Evolutionary conservation across 768 basidiomycete genomes (phyloP).

Genomic region (Podaxis rugospora): DNA sequence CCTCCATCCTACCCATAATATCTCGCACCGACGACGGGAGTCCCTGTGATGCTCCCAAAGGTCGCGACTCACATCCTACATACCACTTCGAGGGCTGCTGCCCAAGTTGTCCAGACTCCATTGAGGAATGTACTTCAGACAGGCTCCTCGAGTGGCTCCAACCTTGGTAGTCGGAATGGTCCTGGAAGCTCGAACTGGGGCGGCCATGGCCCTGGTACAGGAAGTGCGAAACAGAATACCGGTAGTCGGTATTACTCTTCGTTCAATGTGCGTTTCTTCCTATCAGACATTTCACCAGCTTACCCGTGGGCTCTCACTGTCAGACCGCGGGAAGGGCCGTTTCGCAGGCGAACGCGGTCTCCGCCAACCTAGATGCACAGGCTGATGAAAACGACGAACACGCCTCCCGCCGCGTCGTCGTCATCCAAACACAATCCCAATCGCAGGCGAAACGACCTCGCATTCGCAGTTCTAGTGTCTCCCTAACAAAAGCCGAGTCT

Average conservation of each 20-base stretch:
- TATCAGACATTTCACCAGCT: not conserved
- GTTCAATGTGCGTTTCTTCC: conserved; percentile 44
- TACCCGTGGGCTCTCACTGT: not conserved
- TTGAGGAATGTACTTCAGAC: conserved; percentile 76
- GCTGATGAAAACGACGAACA: conserved; percentile 60
- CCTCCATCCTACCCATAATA: not conserved
- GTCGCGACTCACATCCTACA: conserved; percentile 76
- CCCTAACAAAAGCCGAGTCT: conserved; percentile 38
- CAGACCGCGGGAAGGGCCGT: conserved; percentile 71
- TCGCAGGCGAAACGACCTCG: conserved; percentile 31
- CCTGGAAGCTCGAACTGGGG: conserved; percentile 37
- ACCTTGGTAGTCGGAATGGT: conserved; percentile 17
- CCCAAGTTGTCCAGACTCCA: conserved; percentile 68
- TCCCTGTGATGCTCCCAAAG: conserved; percentile 66
- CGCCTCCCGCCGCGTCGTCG: conserved; percentile 17
- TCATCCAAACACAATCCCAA: conserved; percentile 17
- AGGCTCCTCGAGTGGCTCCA: conserved; percentile 35
- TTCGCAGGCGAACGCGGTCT: conserved; percentile 64
- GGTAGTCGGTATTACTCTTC: conserved; percentile 69
- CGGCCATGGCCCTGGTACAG: conserved; percentile 55
- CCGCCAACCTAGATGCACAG: conserved; percentile 46
- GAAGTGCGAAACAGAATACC: conserved; percentile 67
- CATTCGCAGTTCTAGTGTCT: conserved; percentile 59
- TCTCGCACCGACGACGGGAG: not conserved
- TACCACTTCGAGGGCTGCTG: conserved; percentile 71